Percentiles rank a stretch among this genome's conserved stretches.
Evolutionary conservation across 495 filamentous ascomycete species (phyloP).

Genomic region (Mycothermus thermophilus): DNA sequence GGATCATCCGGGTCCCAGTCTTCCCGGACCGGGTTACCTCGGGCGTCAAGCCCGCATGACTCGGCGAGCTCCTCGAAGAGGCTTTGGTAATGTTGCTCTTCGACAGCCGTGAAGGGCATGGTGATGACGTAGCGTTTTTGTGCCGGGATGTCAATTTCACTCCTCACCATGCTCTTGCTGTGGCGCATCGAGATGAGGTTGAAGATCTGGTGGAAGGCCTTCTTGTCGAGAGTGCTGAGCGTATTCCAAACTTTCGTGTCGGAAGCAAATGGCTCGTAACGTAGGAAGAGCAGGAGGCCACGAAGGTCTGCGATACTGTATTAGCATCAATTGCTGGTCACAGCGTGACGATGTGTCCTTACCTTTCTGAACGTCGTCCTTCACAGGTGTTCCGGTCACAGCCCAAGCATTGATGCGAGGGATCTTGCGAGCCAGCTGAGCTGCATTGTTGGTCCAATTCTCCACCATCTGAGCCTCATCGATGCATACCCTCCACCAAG

Average conservation of each 20-base stretch:
- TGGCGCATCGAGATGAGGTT: constrained; percentile 62
- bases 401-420: constrained; percentile 81
- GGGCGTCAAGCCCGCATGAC: constrained; percentile 46
- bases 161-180: constrained; percentile 63
- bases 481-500: constrained; percentile 86
- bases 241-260: constrained; percentile 50
- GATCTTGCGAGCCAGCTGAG: constrained; percentile 62
- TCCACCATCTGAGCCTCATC: constrained; percentile 97
- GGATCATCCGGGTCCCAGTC: constrained; percentile 51
- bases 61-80: constrained; percentile 60
- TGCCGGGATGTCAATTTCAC: constrained; percentile 55
- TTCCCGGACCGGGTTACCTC: constrained; percentile 45
- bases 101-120: constrained; percentile 72
- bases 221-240: constrained; percentile 43
- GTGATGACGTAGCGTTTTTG: constrained; percentile 81
- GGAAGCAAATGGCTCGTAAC: constrained; percentile 58
- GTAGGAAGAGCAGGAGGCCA: constrained; percentile 68
- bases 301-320: constrained; percentile 33
- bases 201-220: constrained; percentile 53
- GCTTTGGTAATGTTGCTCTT: constrained; percentile 72
- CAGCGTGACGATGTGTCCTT: not conserved
- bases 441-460: constrained; percentile 69
- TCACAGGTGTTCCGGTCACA: constrained; percentile 82
- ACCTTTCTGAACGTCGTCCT: constrained; percentile 51
- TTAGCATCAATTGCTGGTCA: not conserved